phyloP scores from a whole-genome alignment of 768 basidiomycete species.

The button mushroom (Agaricus bisporus) region DNA sequence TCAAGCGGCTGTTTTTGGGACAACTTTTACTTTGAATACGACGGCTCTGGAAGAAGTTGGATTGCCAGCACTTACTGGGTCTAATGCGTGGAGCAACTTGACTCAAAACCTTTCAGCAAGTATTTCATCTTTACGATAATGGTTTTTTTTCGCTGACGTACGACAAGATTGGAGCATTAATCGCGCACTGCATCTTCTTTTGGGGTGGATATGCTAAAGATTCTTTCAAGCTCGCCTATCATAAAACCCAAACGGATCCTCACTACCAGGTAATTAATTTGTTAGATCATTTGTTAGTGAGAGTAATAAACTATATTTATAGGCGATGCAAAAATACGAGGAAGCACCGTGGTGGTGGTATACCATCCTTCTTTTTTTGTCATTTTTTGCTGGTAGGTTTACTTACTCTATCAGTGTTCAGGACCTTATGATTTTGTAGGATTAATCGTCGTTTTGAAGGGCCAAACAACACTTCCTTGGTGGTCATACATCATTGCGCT shows the following conservation, averaged over 20 bases:
- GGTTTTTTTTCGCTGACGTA: neutral
- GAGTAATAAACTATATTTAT: neutral
- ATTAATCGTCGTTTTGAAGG: slow-evolving; percentile 49
- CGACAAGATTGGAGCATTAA: slow-evolving; percentile 49
- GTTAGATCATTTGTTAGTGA: neutral
- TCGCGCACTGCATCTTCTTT: slow-evolving; percentile 51
- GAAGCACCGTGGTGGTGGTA: slow-evolving; percentile 65
- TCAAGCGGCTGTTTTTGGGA: slow-evolving; percentile 47
- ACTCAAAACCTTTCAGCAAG: slow-evolving; percentile 41
- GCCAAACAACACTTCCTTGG: slow-evolving; percentile 56
- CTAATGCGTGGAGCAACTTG: slow-evolving; percentile 47
- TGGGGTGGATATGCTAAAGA: slow-evolving; percentile 46
- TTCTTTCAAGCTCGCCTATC: slow-evolving; percentile 43
- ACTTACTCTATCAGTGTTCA: neutral
- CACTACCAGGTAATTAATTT: slow-evolving; percentile 39
- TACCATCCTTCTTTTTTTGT: slow-evolving; percentile 34
- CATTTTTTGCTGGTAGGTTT: slow-evolving; percentile 49
- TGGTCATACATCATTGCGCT: slow-evolving; percentile 58
- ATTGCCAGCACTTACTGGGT: slow-evolving; percentile 42
- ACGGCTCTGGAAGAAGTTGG: slow-evolving; percentile 48
- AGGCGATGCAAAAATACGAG: slow-evolving; percentile 54
- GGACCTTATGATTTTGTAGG: slow-evolving; percentile 23
- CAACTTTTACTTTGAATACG: slow-evolving; percentile 43
- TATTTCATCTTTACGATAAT: neutral
- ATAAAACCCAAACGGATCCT: slow-evolving; percentile 44